Conservation (phyloP, 208 protist species). For the Crithidia acanthocephali region DNA sequence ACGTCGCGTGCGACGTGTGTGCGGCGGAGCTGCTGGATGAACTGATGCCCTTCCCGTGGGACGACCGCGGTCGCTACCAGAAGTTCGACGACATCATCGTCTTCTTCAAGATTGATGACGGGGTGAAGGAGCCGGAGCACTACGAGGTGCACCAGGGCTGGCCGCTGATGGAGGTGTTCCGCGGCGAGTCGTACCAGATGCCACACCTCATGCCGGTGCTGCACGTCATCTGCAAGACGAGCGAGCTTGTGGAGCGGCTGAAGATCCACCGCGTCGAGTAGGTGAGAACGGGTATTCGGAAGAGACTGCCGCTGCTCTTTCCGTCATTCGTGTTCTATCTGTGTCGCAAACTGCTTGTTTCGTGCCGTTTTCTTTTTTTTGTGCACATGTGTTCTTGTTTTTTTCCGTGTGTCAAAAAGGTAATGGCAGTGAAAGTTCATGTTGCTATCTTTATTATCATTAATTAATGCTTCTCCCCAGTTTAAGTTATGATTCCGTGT, state of each 20-base stretch:
- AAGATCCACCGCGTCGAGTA: slow-evolving; percentile 39
- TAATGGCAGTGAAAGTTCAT: too few species aligned
- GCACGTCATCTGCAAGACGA: slow-evolving; percentile 70
- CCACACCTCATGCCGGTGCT: slow-evolving; percentile 77
- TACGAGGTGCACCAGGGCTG: slow-evolving; percentile 71
- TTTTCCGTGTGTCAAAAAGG: too few species aligned
- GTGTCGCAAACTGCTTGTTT: too few species aligned
- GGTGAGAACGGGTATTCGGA: background rate
- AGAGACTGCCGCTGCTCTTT: background rate
- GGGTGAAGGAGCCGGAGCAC: slow-evolving; percentile 74
- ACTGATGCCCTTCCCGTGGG: slow-evolving; percentile 90
- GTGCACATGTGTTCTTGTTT: too few species aligned
- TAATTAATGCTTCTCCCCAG: too few species aligned
- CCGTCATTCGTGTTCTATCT: too few species aligned
- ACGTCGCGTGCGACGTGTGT: slow-evolving; percentile 82
- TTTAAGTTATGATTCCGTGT: too few species aligned
- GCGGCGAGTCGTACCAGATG: slow-evolving; percentile 74
- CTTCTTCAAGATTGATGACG: slow-evolving; percentile 88
- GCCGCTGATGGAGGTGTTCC: slow-evolving; percentile 86
- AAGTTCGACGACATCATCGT: slow-evolving; percentile 67
- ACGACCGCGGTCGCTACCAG: slow-evolving; percentile 65
- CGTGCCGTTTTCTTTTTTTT: too few species aligned
- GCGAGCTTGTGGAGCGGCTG: slow-evolving; percentile 63
- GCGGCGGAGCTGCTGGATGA: slow-evolving; percentile 71
- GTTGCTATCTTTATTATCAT: too few species aligned